Evolutionary conservation across 2,329 filamentous ascomycete genomes (phyloP).

Genomic region (Ceratocystiopsis sp.): DNA sequence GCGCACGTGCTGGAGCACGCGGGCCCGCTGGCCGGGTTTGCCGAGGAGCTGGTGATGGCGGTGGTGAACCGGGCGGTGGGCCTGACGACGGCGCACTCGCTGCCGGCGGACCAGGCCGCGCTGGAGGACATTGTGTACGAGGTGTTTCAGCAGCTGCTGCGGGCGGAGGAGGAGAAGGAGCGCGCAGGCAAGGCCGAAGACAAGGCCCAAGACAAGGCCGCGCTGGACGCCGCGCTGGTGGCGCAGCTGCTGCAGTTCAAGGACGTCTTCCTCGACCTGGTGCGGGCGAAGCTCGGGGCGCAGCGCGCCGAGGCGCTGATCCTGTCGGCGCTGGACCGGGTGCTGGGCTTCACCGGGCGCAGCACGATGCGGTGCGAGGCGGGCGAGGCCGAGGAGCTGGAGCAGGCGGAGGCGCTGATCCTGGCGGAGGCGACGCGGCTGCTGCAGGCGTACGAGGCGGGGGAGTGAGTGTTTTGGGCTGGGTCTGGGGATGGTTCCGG

Average conservation of each 20-base stretch:
- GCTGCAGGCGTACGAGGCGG: constrained; percentile 11
- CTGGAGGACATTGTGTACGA: constrained; percentile 30
- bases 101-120: constrained; percentile 18
- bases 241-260: constrained; percentile 27
- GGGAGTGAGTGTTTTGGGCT: too few relatives aligned
- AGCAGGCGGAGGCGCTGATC: constrained; percentile 16
- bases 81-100: constrained; percentile 23
- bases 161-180: too few relatives aligned
- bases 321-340: constrained; percentile 32
- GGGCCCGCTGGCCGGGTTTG: constrained; percentile 19
- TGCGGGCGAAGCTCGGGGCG: constrained; percentile 23
- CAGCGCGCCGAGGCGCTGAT: constrained; percentile 27
- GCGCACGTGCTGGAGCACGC: constrained; percentile 29
- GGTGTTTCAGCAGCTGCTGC: constrained; percentile 17
- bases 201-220: background rate
- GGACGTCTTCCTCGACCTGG: constrained; percentile 24
- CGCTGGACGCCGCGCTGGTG: constrained; percentile 23
- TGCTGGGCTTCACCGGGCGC: constrained; percentile 28
- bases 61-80: constrained; percentile 34
- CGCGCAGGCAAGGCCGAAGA: constrained; percentile 5
- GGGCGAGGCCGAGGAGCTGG: constrained; percentile 14
- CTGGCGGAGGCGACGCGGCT: constrained; percentile 12
- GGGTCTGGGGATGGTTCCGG: too few relatives aligned
- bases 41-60: constrained; percentile 32
- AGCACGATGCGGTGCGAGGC: constrained; percentile 17